phyloP scores from a whole-genome alignment of 306 rosid genomes.

The Adenanthera pavonina region DNA sequence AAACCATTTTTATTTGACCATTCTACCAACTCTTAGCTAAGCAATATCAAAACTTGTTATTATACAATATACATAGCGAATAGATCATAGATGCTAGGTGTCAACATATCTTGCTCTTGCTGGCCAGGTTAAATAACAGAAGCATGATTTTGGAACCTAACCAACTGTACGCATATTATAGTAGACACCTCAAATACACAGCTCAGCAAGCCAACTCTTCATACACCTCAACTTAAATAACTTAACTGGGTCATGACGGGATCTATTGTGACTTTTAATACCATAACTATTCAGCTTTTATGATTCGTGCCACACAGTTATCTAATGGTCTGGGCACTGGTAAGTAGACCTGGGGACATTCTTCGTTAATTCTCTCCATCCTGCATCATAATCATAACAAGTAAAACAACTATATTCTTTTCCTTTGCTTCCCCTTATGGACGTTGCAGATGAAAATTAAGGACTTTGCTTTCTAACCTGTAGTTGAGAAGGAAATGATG shows the following conservation, averaged over 20 bases:
- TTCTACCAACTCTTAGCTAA: conserved; percentile 27
- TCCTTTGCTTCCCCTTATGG: no score
- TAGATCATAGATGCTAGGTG: no score
- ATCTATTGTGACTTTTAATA: not conserved
- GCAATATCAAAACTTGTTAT: conserved; percentile 1
- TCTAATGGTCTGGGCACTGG: conserved; percentile 63
- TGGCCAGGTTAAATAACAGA: no score
- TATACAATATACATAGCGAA: not conserved
- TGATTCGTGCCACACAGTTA: conserved; percentile 66
- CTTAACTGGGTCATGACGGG: no score
- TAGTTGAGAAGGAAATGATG: conserved; percentile 68
- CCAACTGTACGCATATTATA: no score
- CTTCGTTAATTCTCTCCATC: conserved; percentile 60
- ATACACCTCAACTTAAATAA: no score
- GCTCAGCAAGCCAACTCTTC: no score
- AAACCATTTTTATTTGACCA: conserved; percentile 16
- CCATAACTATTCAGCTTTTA: conserved; percentile 15
- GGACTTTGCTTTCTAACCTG: conserved; percentile 40
- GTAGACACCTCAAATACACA: no score
- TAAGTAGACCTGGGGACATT: conserved; percentile 46
- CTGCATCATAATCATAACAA: conserved; percentile 37
- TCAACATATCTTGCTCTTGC: no score
- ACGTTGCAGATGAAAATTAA: not conserved
- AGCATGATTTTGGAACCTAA: no score
- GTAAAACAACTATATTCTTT: no score